Base-by-base conservation (phyloP, 208 protist species). In the Trypanosoma boissoni region DNA sequence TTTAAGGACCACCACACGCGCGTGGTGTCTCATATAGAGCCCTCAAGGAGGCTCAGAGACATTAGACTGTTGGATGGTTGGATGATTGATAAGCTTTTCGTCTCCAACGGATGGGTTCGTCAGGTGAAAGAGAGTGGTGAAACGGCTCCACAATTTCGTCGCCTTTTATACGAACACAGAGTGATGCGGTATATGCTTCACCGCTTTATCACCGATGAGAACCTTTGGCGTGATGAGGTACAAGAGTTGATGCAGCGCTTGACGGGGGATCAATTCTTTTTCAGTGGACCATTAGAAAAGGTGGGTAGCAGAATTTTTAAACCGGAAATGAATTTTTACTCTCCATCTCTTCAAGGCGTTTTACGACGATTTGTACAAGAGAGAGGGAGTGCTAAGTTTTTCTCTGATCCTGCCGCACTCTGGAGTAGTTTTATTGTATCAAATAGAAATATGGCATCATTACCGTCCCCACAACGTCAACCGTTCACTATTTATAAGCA, bases 401-500 rank as follows among this genome's bases (percentile, higher is more conserved):
- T 50, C 55, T 23, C 18, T 45, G 24, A 21, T 3, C 32, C 51
- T 8, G 21, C 16, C n/a, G 58, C 50, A n/a, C 48, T 75, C 20
- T 86, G 79, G 79, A 41, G 65, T 21, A 27, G 44, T 1, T 81
- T 74, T 70, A 65, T 86, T 3, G 60, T 70, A 8, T 46, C 12
- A 21, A 41, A 76, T 29, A 63, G 74, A 18, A 72, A 79, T 27
- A 34, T 43, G 14, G 2, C 53, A 0, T 48, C 55, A 0, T 64
- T 86, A 34, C 64, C 76, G 7, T 72, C 59, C 1, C 75, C 88
- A 34, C 81, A 94, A 31, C 52, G 54, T 39, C 72, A 64, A 23
- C 88, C 82, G 1, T 94, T 90, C 53, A 87, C 77, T 59, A 82
- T 86, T 50, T 69, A 76, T 20, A 84, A 92, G 43, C 16, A 70